Evolutionary conservation across 345 rosid species (phyloP).

Genomic region (Aethionema arabicum): DNA sequence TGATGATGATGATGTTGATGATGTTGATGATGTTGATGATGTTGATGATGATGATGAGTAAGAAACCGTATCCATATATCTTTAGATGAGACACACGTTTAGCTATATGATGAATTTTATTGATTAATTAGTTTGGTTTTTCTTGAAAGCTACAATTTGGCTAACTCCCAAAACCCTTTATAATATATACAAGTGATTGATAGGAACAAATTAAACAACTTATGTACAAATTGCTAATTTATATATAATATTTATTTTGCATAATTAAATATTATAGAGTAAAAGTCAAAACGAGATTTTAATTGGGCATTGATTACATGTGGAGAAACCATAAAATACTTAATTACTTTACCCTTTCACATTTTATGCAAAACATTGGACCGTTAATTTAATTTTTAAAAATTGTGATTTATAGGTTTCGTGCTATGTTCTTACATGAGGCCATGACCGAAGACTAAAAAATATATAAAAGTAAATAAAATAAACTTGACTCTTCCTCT

Average conservation of each 20-base stretch:
- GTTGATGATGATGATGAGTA: conserved; percentile 3
- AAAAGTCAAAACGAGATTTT: background rate
- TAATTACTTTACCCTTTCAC: conserved; percentile 21
- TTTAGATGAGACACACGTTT: background rate
- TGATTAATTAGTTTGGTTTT: conserved; percentile 30
- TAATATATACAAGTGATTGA: background rate
- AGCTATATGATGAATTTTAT: background rate
- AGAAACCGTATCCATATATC: conserved; percentile 15
- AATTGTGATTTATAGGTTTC: conserved; percentile 13
- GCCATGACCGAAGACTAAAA: conserved; percentile 25
- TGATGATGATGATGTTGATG: no score
- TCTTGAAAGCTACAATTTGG: conserved; percentile 35
- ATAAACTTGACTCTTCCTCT: conserved; percentile 28
- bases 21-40: conserved; percentile 17
- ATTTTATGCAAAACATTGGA: conserved; percentile 23
- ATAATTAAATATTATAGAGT: no score
- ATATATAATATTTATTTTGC: no score
- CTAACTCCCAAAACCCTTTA: conserved; percentile 22
- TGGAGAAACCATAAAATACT: conserved; percentile 16
- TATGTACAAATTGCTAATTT: background rate
- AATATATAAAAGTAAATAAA: background rate
- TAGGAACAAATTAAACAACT: conserved; percentile 6
- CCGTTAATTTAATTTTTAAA: conserved; percentile 15
- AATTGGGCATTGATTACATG: background rate
- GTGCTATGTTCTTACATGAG: conserved; percentile 33